phyloP scores from a whole-genome alignment of 2,329 filamentous ascomycete species.

The Coleophoma cylindrospora region DNA sequence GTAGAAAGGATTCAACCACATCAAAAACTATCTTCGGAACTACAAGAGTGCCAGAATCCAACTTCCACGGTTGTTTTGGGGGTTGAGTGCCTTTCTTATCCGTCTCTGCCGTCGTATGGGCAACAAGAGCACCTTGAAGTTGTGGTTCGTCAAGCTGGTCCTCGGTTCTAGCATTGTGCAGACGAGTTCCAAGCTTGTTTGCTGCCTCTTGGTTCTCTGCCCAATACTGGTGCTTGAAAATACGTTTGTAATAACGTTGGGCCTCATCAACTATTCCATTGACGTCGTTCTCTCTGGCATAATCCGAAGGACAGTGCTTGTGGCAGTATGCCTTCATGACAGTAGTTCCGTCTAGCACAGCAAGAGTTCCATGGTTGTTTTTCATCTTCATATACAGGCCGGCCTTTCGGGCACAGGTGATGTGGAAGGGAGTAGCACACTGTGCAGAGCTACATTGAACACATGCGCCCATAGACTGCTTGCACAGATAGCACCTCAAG shows the following conservation, averaged over 20 bases:
- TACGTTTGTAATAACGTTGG: conserved; percentile 82
- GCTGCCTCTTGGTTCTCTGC: conserved; percentile 35
- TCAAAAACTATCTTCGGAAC: conserved; percentile 87
- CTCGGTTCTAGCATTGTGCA: conserved; percentile 38
- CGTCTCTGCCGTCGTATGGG: conserved; percentile 64
- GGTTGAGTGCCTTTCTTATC: conserved; percentile 69
- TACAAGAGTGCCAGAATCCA: conserved; percentile 91
- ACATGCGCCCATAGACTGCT: conserved; percentile 95
- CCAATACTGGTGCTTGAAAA: conserved; percentile 88
- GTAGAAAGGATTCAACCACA: conserved; percentile 76
- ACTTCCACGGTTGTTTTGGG: conserved; percentile 74
- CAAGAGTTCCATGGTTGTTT: conserved; percentile 73
- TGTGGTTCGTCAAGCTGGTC: conserved; percentile 78
- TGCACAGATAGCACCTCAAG: conserved; percentile 91
- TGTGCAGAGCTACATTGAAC: conserved; percentile 98
- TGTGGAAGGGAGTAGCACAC: conserved; percentile 95
- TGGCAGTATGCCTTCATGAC: conserved; percentile 94
- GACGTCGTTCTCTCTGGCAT: conserved; percentile 80
- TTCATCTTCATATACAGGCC: conserved; percentile 96
- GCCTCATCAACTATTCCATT: conserved; percentile 75
- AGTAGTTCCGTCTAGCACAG: conserved; percentile 72
- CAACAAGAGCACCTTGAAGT: conserved; percentile 77
- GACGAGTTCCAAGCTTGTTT: not conserved
- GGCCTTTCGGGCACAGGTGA: conserved; percentile 87
- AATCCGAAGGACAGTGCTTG: conserved; percentile 87